Evolutionary conservation across 441 rosid genomes (phyloP).

Genomic region (Jatropha multifida): DNA sequence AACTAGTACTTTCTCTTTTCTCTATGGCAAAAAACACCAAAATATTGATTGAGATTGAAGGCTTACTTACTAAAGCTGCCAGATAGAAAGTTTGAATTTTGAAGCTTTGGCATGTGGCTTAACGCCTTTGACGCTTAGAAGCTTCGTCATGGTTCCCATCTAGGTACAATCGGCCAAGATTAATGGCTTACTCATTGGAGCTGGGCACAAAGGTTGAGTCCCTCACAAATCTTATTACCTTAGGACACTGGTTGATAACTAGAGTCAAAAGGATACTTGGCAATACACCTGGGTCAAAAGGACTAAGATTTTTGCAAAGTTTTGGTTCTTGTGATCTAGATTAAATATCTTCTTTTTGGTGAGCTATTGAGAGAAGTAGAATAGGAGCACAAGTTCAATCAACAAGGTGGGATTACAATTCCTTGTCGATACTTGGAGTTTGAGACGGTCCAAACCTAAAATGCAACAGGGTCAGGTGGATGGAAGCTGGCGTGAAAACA

Average conservation of each 20-base stretch:
- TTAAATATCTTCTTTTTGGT: conserved; percentile 85
- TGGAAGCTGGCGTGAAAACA: conserved; percentile 44
- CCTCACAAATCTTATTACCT: too few relatives aligned
- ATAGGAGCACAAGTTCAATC: conserved; percentile 65
- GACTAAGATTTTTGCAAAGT: conserved; percentile 68
- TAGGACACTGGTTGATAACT: not conserved
- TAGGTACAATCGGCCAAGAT: too few relatives aligned
- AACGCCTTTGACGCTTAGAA: too few relatives aligned
- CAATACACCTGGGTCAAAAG: conserved; percentile 71
- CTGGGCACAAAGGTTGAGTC: too few relatives aligned
- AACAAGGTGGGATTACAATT: conserved; percentile 83
- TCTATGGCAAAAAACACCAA: too few relatives aligned
- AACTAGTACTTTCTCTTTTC: too few relatives aligned
- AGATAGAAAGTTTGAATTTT: too few relatives aligned
- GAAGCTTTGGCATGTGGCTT: too few relatives aligned
- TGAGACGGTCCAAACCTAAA: conserved; percentile 64
- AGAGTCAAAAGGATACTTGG: conserved; percentile 72
- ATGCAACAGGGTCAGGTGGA: conserved; percentile 43
- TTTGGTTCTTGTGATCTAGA: conserved; percentile 73
- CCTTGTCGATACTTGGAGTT: conserved; percentile 83
- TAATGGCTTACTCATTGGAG: too few relatives aligned
- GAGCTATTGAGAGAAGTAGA: conserved; percentile 67
- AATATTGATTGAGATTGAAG: too few relatives aligned
- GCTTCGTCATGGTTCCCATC: too few relatives aligned
- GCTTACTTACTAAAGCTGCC: too few relatives aligned